These are phyloP conservation scores for Phaeophleospora eucalypticola DNA, from an alignment of 2,329 filamentous ascomycete species.

Conservation along the genomic window DNA sequence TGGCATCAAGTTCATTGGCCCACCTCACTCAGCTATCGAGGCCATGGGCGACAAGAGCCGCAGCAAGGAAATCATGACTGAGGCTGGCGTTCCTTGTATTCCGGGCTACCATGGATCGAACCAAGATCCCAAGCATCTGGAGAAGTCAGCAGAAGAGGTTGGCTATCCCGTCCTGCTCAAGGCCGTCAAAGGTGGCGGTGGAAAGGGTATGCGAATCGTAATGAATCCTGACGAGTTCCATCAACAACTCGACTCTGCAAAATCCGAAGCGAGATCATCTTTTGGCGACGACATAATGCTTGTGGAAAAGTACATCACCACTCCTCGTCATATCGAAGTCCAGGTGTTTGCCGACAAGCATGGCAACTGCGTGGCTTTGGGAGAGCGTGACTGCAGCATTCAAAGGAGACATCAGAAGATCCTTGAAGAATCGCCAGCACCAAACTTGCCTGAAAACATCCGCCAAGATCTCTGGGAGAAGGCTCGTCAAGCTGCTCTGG, in stretches of 20 bases:
- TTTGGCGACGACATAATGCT: conserved; percentile 65
- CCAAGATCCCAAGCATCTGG: conserved; percentile 62
- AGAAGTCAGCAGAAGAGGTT: conserved; percentile 69
- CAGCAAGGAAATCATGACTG: conserved; percentile 94
- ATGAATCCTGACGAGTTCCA: conserved; percentile 55
- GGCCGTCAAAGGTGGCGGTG: conserved; percentile 61
- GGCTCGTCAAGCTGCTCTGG: conserved; percentile 58
- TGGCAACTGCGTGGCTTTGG: conserved; percentile 60
- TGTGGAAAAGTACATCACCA: conserved; percentile 65
- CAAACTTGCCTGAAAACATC: conserved; percentile 55
- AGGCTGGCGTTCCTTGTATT: conserved; percentile 91
- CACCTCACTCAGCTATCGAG: conserved; percentile 70
- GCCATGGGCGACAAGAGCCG: conserved; percentile 88
- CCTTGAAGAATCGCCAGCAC: conserved; percentile 62
- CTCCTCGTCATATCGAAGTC: conserved; percentile 63
- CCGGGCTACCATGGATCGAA: conserved; percentile 90
- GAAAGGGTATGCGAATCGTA: conserved; percentile 68
- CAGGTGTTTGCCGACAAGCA: conserved; percentile 64
- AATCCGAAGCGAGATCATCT: conserved; percentile 59
- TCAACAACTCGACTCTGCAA: conserved; percentile 59
- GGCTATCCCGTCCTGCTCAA: conserved; percentile 63
- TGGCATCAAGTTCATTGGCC: conserved; percentile 90
- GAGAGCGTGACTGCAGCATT: conserved; percentile 63
- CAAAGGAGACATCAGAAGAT: conserved; percentile 65
- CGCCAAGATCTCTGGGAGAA: conserved; percentile 64